These are phyloP conservation scores for Knufia fluminis DNA, from an alignment of 2,329 filamentous ascomycete species.

Conservation along the genomic window DNA sequence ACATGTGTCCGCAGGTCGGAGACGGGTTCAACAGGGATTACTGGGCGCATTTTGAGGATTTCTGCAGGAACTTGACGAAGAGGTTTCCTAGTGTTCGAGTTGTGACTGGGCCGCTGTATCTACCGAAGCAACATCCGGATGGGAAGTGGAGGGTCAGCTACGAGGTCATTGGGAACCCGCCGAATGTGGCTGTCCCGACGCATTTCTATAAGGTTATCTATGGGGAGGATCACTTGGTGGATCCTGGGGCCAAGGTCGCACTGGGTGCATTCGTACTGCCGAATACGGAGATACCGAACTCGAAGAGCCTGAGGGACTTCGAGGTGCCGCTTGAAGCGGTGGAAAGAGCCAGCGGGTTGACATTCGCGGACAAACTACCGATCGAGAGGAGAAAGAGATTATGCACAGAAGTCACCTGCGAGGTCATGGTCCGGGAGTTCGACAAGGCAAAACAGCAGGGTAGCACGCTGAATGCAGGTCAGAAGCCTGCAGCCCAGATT, in stretches of 20 bases:
- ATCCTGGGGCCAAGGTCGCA: constrained; percentile 60
- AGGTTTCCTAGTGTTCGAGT: constrained; percentile 81
- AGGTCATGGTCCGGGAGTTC: constrained; percentile 73
- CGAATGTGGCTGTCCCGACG: constrained; percentile 89
- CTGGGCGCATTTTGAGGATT: constrained; percentile 98
- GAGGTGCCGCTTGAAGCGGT: constrained; percentile 90
- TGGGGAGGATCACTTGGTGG: constrained; percentile 67
- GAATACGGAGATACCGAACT: constrained; percentile 79
- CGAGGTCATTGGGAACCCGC: constrained; percentile 89
- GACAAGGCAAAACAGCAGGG: constrained; percentile 48
- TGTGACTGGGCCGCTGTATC: constrained; percentile 87
- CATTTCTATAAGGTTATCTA: constrained; percentile 99
- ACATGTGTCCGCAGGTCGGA: constrained; percentile 98
- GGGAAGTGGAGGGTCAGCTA: constrained; percentile 94
- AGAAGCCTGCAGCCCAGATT: constrained; percentile 1
- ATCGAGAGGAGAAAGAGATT: constrained; percentile 63
- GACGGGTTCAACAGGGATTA: constrained; percentile 98
- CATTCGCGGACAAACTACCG: constrained; percentile 78
- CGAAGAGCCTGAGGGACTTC: constrained; percentile 80
- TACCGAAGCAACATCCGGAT: constrained; percentile 77
- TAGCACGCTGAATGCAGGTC: constrained; percentile 7
- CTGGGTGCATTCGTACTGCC: constrained; percentile 91
- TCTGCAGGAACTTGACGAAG: constrained; percentile 73
- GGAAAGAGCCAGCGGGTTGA: constrained; percentile 82
- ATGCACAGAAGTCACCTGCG: constrained; percentile 78